phyloP scores from a whole-genome alignment of 1,284 basidiomycete species.

The Rhodofomes roseus region DNA sequence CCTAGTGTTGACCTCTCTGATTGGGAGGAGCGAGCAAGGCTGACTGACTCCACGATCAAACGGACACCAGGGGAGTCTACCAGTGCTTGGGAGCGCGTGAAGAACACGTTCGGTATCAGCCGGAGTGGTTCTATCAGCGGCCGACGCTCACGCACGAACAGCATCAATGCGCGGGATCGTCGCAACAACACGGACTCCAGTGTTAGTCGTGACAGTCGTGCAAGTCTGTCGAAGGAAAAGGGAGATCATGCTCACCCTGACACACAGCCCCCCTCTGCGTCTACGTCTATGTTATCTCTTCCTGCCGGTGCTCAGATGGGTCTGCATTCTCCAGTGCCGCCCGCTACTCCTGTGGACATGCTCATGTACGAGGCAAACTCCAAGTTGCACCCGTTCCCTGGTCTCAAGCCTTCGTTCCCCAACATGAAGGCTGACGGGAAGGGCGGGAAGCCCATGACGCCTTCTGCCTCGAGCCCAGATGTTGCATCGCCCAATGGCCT shows the following conservation, averaged over 20 bases:
- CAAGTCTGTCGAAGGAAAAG: slow-evolving; percentile 56
- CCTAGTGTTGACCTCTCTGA: slow-evolving; percentile 49
- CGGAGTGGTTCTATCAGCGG: slow-evolving; percentile 61
- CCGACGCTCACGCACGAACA: slow-evolving; percentile 74
- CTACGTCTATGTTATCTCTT: slow-evolving; percentile 58
- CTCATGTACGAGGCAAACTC: slow-evolving; percentile 60
- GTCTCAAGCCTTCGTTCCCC: slow-evolving; percentile 46
- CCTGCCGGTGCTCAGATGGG: slow-evolving; percentile 48
- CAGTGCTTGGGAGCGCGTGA: slow-evolving; percentile 68
- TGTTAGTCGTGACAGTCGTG: slow-evolving; percentile 71
- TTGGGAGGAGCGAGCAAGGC: slow-evolving; percentile 42
- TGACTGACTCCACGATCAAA: slow-evolving; percentile 48
- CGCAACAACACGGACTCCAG: slow-evolving; percentile 67
- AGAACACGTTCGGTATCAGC: slow-evolving; percentile 44
- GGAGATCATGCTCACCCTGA: slow-evolving; percentile 42
- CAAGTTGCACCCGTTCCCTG: slow-evolving; percentile 88
- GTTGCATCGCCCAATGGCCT: slow-evolving; percentile 45
- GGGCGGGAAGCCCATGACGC: slow-evolving; percentile 35
- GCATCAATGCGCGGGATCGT: slow-evolving; percentile 59
- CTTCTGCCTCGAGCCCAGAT: slow-evolving; percentile 64
- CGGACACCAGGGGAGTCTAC: slow-evolving; percentile 54
- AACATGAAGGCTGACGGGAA: slow-evolving; percentile 65
- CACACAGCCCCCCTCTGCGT: slow-evolving; percentile 59
- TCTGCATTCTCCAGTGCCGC: slow-evolving; percentile 67
- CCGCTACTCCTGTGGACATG: slow-evolving; percentile 56